A percentile compares a stretch with the other conserved stretches of the same genome.
phyloP scores from a whole-genome alignment of 2,329 filamentous ascomycete genomes.

The Stachybotrys echinatus region DNA sequence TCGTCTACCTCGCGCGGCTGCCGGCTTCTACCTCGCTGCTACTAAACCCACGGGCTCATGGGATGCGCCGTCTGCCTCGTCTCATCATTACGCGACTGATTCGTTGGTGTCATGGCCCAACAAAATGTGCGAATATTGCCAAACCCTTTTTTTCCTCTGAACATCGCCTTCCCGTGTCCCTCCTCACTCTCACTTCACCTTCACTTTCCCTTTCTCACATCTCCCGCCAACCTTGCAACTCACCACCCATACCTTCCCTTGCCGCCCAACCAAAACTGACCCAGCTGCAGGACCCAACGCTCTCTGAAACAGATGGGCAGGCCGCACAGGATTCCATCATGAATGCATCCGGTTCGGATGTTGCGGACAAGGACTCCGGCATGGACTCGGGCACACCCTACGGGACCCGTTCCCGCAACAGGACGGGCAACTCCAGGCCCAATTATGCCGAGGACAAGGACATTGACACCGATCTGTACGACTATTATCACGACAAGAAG shows the following conservation, averaged over 20 bases:
- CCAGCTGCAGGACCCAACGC: slow-evolving; percentile 24
- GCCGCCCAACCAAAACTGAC: background rate
- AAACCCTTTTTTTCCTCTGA: slow-evolving; percentile 12
- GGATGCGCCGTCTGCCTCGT: slow-evolving; percentile 16
- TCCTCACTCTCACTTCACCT: slow-evolving; percentile 5
- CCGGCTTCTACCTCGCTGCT: background rate
- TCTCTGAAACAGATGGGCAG: slow-evolving; percentile 26
- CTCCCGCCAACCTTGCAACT: background rate
- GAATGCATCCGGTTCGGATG: slow-evolving; percentile 42
- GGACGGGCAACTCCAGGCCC: slow-evolving; percentile 69
- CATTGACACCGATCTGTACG: slow-evolving; percentile 79
- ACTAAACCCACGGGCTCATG: background rate
- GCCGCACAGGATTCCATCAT: slow-evolving; percentile 35
- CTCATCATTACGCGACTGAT: slow-evolving; percentile 25
- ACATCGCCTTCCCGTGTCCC: slow-evolving; percentile 10
- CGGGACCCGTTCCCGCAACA: slow-evolving; percentile 90
- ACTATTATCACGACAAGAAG: slow-evolving; percentile 54
- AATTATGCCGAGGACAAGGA: slow-evolving; percentile 97
- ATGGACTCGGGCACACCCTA: slow-evolving; percentile 63
- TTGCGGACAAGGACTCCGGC: slow-evolving; percentile 42
- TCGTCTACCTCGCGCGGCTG: background rate
- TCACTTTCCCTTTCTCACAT: slow-evolving; percentile 3
- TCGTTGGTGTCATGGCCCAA: slow-evolving; percentile 31
- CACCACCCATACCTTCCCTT: background rate
- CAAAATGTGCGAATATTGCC: slow-evolving; percentile 26